Evolutionary conservation across 805 yeast species (phyloP), one percentile per base, ranked within the genome.

Genomic region (Candida suzukii): DNA sequence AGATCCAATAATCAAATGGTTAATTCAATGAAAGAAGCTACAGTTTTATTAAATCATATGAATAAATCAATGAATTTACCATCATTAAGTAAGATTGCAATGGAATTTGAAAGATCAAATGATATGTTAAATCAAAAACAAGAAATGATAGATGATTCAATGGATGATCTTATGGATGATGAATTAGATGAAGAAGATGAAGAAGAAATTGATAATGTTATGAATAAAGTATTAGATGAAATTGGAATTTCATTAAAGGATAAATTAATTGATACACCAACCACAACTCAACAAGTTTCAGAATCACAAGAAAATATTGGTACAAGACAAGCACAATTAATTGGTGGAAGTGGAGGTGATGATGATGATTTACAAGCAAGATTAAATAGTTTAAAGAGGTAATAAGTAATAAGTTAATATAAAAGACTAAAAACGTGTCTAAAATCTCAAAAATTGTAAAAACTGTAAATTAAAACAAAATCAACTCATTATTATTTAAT

Each of bases 91-190:
- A 75, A 83, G 46, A 93, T 93, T 18, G 88, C 97, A 2, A 90
- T 87, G 84, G 98, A 93, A 54, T 93, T 93, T 61, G 95, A 93
- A 55, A 80, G 78, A 54, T 95, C 91, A 56, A 87, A 85, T 62
- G 99, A 95, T 58, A 68, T 95, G 52, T 93, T 93, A 98, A 97
- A 91, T 61, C 99, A 93, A 66, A 82, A 95, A 56, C 98, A 95
- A 62, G 99, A 95, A 60, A 87, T 95, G 78, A 93, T 93, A 84
- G 99, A 93, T 58, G 99, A 93, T 58, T 95, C 96, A 17, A 83
- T 93, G 53, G 99, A 93, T 58, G 96, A 91, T 60, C 85, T 93
- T 17, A 88, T 93, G 93, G 95, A 83, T 41, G 88, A 82, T 54
- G 97, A 87, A 53, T 78, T 86, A 43, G 84, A 80, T 49, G 88